Conservation (phyloP, 2,329 filamentous ascomycete species). For the Escovopsis sp. region DNA sequence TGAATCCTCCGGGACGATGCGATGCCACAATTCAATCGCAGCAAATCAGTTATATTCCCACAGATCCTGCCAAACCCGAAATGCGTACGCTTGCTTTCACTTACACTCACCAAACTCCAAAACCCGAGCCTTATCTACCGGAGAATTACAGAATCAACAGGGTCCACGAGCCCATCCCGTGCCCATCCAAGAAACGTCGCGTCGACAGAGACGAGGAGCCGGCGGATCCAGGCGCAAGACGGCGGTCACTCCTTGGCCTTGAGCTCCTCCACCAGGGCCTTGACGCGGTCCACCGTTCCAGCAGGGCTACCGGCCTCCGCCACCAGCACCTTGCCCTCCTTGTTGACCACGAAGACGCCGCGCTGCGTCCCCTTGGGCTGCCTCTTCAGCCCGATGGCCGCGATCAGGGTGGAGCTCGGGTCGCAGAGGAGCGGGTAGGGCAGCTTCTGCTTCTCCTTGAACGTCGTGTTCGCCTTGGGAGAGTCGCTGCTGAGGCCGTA, state of each 20-base stretch:
- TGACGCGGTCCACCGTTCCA: slow-evolving; percentile 62
- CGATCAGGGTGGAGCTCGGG: slow-evolving; percentile 56
- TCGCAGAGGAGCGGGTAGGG: slow-evolving; percentile 85
- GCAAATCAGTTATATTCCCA: not conserved
- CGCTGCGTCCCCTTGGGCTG: slow-evolving; percentile 62
- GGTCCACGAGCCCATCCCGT: not conserved
- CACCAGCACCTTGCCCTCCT: slow-evolving; percentile 65
- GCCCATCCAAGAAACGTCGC: too few relatives aligned
- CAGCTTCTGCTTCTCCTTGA: slow-evolving; percentile 81
- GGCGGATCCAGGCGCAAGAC: not conserved
- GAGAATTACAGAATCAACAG: not conserved
- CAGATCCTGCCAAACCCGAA: not conserved
- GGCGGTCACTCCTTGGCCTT: slow-evolving; percentile 9
- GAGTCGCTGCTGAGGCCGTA: slow-evolving; percentile 83
- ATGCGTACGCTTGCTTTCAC: slow-evolving; percentile 6
- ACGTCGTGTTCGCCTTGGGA: slow-evolving; percentile 81
- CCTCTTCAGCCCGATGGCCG: slow-evolving; percentile 83
- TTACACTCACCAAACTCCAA: slow-evolving; percentile 5
- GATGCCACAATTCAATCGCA: too few relatives aligned
- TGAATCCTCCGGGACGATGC: too few relatives aligned
- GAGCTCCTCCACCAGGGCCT: slow-evolving; percentile 46
- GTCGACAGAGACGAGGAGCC: too few relatives aligned
- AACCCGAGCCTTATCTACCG: not conserved
- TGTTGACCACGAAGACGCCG: slow-evolving; percentile 78
- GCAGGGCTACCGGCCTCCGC: slow-evolving; percentile 62